Base-by-base conservation (phyloP, 495 filamentous ascomycete genomes). In the Penicillium angulare region DNA sequence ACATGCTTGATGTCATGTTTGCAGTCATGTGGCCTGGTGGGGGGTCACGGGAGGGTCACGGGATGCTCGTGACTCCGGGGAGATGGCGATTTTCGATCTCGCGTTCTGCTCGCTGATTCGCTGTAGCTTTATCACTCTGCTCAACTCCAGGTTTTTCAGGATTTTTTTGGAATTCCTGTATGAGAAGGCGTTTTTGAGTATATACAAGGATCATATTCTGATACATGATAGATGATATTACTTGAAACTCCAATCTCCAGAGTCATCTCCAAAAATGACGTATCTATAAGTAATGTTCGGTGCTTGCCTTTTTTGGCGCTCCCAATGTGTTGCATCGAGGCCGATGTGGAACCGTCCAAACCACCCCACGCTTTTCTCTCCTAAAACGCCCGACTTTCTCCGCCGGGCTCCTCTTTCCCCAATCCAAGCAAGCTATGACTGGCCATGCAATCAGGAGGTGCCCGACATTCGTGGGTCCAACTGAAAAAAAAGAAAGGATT, bases 331-430 rank as follows among this genome's bases (percentile, higher is more conserved):
- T 21, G 43, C 16, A 33, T 32, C 32, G 15, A 38, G 46, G 8
- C 40, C 34, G 29, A 43, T 38, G 55, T 57, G 50, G 50, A 57
- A 31, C 16, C 20, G 8, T 16, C 27, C 31, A 31, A 47, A 20
- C 35, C 22, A 35, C 43, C 43, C 52, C 46, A 45, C 45, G 54
- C 42, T 38, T 60, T 50, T 15, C 23, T 9, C 31, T 53, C 60
- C 60, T 64, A 64, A 61, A 64, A 45, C 54, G 53, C 60, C 60
- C 60, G 60, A 64, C 43, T 46, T 12, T 21, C 15, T 35, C 29
- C 4, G 39, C 34, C 27, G 35, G 43, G 29, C 31, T 48, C 47
- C 50, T 38, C 29, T 53, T 46, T 49, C 24, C 44, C 49, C 46
- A 29, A 45, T 32, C 16, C 36, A 31, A 3, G 39, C 49, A 34